phyloP scores from a whole-genome alignment of 768 basidiomycete species.

The Chalciporus chontae region DNA sequence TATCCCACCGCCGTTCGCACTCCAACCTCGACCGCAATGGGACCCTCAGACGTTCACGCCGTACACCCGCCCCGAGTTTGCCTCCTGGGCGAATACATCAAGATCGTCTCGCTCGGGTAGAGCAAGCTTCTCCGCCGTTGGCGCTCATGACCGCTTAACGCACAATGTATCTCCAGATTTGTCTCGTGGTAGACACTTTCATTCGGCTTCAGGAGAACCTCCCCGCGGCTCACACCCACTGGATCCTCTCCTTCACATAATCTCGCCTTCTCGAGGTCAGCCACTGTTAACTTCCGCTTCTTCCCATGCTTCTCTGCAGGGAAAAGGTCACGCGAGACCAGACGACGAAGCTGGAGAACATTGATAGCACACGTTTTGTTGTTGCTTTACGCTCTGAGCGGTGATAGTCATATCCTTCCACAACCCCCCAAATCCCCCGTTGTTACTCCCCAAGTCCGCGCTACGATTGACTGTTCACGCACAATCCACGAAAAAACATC shows the following conservation, averaged over 20 bases:
- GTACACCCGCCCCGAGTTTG: slow-evolving; percentile 35
- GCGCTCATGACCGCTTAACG: slow-evolving; percentile 14
- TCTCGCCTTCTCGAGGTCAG: slow-evolving; percentile 15
- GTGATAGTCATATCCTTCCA: background rate
- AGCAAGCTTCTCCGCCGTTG: slow-evolving; percentile 17
- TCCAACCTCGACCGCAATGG: slow-evolving; percentile 70
- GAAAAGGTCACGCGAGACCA: slow-evolving; percentile 15
- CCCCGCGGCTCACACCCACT: slow-evolving; percentile 2
- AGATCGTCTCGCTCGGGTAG: slow-evolving; percentile 35
- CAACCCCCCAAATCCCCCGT: background rate
- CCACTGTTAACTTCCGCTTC: slow-evolving; percentile 14
- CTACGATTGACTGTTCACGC: slow-evolving; percentile 24
- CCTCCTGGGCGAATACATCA: slow-evolving; percentile 31
- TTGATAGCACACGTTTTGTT: slow-evolving; percentile 12
- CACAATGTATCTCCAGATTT: slow-evolving; percentile 8
- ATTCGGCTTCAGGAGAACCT: slow-evolving; percentile 14
- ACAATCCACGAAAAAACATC: slow-evolving; percentile 20
- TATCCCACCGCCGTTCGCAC: slow-evolving; percentile 56
- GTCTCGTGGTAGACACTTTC: slow-evolving; percentile 11
- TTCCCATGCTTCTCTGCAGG: slow-evolving; percentile 12
- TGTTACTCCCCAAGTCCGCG: slow-evolving; percentile 2
- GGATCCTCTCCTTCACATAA: slow-evolving; percentile 21
- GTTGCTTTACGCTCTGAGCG: slow-evolving; percentile 15
- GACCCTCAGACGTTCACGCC: slow-evolving; percentile 42
- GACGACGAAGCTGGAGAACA: slow-evolving; percentile 16